These are phyloP conservation scores for Cicer judaicum DNA, from an alignment of 306 rosid genomes.

Conservation along the genomic window DNA sequence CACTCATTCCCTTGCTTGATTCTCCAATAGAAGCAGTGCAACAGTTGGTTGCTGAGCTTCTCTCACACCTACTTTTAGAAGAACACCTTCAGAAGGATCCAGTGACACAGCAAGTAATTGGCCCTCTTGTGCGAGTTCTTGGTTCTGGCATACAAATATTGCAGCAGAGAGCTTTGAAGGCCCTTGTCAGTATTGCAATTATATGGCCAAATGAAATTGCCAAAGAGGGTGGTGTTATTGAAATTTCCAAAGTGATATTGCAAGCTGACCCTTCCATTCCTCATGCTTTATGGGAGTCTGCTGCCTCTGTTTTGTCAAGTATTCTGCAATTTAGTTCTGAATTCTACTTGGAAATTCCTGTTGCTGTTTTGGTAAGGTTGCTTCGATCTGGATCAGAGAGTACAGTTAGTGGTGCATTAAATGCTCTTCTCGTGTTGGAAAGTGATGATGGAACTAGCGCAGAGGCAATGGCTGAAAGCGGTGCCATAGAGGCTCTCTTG, in stretches of 20 bases:
- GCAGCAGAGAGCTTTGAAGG: conserved; percentile 98
- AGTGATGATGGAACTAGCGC: conserved; percentile 93
- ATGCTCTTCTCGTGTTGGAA: conserved; percentile 95
- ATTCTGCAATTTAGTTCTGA: conserved; percentile 96
- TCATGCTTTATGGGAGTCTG: conserved; percentile 97
- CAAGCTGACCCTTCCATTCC: conserved; percentile 96
- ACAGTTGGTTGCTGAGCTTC: conserved; percentile 95
- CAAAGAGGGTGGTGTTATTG: conserved; percentile 90
- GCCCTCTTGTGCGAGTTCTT: conserved; percentile 89
- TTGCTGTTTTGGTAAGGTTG: conserved; percentile 94
- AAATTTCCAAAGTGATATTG: conserved; percentile 87
- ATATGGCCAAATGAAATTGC: conserved; percentile 99
- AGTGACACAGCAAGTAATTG: conserved; percentile 90
- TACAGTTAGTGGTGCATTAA: conserved; percentile 86
- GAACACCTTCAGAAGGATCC: conserved; percentile 93
- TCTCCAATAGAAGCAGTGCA: conserved; percentile 92
- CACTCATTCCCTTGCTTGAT: conserved; percentile 91
- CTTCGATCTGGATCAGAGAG: conserved; percentile 94
- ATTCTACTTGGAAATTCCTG: conserved; percentile 90
- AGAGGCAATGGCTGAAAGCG: conserved; percentile 99
- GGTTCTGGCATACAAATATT: conserved; percentile 90
- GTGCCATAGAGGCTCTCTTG: conserved; percentile 95
- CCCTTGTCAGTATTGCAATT: conserved; percentile 85
- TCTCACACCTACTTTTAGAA: conserved; percentile 88
- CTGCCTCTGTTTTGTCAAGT: conserved; percentile 89